phyloP scores from a whole-genome alignment of 352 stramenopile genomes.

The Phytophthora niederhauseri region DNA sequence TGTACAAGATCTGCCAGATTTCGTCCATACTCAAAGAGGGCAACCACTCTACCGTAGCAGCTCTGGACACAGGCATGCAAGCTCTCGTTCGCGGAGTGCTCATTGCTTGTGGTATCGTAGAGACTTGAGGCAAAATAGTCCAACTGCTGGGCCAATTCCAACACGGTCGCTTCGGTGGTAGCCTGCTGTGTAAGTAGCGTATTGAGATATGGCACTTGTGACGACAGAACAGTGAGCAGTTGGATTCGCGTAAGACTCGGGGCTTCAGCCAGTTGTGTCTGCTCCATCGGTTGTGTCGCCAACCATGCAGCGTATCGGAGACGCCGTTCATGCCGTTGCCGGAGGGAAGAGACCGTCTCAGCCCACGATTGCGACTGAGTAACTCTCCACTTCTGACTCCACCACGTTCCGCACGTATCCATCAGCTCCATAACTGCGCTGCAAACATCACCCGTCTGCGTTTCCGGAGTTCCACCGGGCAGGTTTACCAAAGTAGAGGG shows the following conservation, averaged over 20 bases:
- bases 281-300: background rate
- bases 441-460: slow-evolving; percentile 16
- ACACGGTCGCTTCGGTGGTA: slow-evolving; percentile 37
- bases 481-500: slow-evolving; percentile 28
- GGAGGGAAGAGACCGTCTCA: slow-evolving; percentile 21
- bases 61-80: slow-evolving; percentile 44
- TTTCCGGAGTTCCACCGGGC: slow-evolving; percentile 13
- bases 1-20: slow-evolving; percentile 56
- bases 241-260: slow-evolving; percentile 36
- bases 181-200: slow-evolving; percentile 42
- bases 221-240: slow-evolving; percentile 46
- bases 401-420: slow-evolving; percentile 29
- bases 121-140: slow-evolving; percentile 51
- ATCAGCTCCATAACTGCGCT: slow-evolving; percentile 24
- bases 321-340: slow-evolving; percentile 31
- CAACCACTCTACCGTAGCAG: slow-evolving; percentile 41
- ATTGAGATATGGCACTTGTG: slow-evolving; percentile 45
- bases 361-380: slow-evolving; percentile 18
- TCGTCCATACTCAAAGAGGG: slow-evolving; percentile 47
- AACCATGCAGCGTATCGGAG: slow-evolving; percentile 56
- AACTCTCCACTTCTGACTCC: slow-evolving; percentile 21
- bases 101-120: slow-evolving; percentile 2
- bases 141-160: slow-evolving; percentile 61
- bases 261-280: background rate
- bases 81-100: slow-evolving; percentile 13